Evolutionary conservation across 164 flowering plant genomes (phyloP).

Genomic region (Aristolochia contorta): DNA sequence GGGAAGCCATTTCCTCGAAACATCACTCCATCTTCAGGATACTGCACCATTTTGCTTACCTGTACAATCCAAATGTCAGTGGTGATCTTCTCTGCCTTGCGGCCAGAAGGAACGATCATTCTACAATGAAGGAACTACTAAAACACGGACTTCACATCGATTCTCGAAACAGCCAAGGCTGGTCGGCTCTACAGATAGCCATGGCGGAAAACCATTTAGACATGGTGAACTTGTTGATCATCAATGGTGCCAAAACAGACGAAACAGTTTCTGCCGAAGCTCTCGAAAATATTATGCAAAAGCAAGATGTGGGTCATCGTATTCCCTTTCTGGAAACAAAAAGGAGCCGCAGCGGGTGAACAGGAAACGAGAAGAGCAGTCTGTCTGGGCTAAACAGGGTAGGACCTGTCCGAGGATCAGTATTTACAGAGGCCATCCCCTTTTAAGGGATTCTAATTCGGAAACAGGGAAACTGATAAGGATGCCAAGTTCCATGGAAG

Average conservation of each 20-base stretch:
- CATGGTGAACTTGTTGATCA: slow-evolving; percentile 51
- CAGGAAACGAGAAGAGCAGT: slow-evolving; percentile 11
- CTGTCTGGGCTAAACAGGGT: slow-evolving; percentile 6
- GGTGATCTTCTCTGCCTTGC: slow-evolving; percentile 79
- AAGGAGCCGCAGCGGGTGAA: slow-evolving; percentile 6
- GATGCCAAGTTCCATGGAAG: slow-evolving; percentile 56
- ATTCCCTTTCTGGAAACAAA: slow-evolving; percentile 21
- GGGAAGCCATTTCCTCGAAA: slow-evolving; percentile 66
- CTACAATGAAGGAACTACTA: slow-evolving; percentile 55
- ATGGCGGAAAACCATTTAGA: slow-evolving; percentile 41
- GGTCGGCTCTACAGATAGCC: slow-evolving; percentile 57
- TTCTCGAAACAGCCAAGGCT: slow-evolving; percentile 41
- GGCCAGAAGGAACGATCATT: slow-evolving; percentile 48
- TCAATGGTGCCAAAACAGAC: slow-evolving; percentile 50
- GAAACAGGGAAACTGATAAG: slow-evolving; percentile 58
- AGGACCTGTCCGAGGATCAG: slow-evolving; percentile 36
- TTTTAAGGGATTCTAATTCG: slow-evolving; percentile 28
- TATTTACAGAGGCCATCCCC: slow-evolving; percentile 70
- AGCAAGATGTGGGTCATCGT: slow-evolving; percentile 36
- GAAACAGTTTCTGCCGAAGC: slow-evolving; percentile 12
- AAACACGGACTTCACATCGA: slow-evolving; percentile 50
- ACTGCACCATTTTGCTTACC: slow-evolving; percentile 46
- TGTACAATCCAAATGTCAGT: slow-evolving; percentile 43
- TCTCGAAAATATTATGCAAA: slow-evolving; percentile 36
- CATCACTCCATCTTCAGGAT: slow-evolving; percentile 57